Evolutionary conservation across 345 rosid genomes (phyloP).

Genomic region (Syzygium aqueum): DNA sequence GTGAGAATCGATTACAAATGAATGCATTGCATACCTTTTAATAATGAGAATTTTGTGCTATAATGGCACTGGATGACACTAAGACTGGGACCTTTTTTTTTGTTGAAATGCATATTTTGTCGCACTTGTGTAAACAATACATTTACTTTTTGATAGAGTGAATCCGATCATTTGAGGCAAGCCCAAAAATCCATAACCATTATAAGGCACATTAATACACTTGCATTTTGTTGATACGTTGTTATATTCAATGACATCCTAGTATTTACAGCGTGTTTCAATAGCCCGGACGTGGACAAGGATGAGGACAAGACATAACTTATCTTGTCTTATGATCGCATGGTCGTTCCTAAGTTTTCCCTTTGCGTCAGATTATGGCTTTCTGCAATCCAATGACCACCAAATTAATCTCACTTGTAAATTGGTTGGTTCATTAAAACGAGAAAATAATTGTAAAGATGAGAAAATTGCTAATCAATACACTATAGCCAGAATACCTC

Average conservation of each 20-base stretch:
- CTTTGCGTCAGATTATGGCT: too few species aligned
- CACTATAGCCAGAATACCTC: not conserved
- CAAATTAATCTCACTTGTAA: too few species aligned
- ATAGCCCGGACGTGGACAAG: not conserved
- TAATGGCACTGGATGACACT: not conserved
- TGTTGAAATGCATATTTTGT: not conserved
- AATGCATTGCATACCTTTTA: not conserved
- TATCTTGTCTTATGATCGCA: not conserved
- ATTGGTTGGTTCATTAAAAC: too few species aligned
- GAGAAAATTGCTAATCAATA: too few species aligned
- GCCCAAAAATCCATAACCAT: not conserved
- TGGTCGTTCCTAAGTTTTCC: too few species aligned
- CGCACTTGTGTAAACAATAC: not conserved
- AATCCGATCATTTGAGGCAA: not conserved
- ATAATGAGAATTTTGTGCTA: not conserved
- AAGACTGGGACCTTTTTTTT: not conserved
- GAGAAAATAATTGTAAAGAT: too few species aligned
- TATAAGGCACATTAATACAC: not conserved
- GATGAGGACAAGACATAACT: not conserved
- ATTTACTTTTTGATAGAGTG: not conserved
- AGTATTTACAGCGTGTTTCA: not conserved
- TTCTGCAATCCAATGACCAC: too few species aligned
- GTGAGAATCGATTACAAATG: not conserved
- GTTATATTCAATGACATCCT: not conserved
- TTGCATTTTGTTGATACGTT: not conserved